These are phyloP conservation scores for Suhomyces maxii DNA, from an alignment of 1,139 yeast species.

Conservation along the genomic window DNA sequence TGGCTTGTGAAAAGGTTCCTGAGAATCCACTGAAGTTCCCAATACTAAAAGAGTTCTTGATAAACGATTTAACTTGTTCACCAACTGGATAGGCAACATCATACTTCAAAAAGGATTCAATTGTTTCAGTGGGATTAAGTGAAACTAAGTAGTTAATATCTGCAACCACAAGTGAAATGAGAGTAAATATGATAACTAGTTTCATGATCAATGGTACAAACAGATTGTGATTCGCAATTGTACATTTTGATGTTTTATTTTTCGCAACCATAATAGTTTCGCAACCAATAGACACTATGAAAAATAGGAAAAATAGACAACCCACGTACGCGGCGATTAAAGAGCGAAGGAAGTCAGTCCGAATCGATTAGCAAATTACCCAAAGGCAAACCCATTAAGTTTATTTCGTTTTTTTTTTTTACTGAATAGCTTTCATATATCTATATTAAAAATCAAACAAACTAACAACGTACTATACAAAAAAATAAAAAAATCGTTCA, in stretches of 20 bases:
- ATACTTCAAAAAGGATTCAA: slow-evolving; percentile 41
- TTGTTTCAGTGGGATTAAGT: slow-evolving; percentile 17
- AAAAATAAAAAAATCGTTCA: too few relatives aligned
- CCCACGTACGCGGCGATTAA: too few relatives aligned
- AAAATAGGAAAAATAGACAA: too few relatives aligned
- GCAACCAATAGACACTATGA: background rate
- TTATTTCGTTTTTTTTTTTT: too few relatives aligned
- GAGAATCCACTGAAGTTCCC: slow-evolving; percentile 67
- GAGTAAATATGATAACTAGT: background rate
- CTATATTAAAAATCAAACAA: too few relatives aligned
- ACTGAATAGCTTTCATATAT: background rate
- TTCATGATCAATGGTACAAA: background rate
- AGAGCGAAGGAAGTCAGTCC: too few relatives aligned
- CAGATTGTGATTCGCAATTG: background rate
- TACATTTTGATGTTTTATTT: background rate
- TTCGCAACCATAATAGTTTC: background rate
- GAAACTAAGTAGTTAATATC: slow-evolving; percentile 14
- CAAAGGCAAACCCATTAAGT: too few relatives aligned
- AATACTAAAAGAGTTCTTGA: slow-evolving; percentile 50
- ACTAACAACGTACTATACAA: background rate
- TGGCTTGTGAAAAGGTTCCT: slow-evolving; percentile 54
- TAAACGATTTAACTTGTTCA: slow-evolving; percentile 42
- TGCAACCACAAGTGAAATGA: background rate
- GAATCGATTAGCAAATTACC: too few relatives aligned
- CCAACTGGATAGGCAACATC: slow-evolving; percentile 36